phyloP scores from a whole-genome alignment of 1,284 basidiomycete species.

The Schizopora paradoxa region DNA sequence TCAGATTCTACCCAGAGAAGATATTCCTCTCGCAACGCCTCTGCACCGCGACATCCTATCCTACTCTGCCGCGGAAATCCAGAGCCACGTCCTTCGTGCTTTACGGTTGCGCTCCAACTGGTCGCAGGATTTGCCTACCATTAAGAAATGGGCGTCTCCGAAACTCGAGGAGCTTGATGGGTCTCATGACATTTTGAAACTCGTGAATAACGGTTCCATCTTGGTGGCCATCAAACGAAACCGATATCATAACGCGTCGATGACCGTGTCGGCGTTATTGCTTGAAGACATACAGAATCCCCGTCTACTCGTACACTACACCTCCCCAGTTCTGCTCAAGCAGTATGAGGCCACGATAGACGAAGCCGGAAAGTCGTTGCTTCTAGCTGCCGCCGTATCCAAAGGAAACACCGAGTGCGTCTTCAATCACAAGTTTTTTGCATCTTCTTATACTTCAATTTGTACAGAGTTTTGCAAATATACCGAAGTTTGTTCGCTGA shows the following conservation, averaged over 20 bases:
- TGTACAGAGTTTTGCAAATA: too few relatives aligned
- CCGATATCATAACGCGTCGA: constrained; percentile 12
- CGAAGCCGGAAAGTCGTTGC: constrained; percentile 2
- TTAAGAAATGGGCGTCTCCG: constrained; percentile 1
- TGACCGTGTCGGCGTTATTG: constrained; percentile 8
- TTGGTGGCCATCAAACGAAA: constrained; percentile 12
- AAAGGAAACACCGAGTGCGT: constrained; percentile 11
- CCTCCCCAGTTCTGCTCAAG: constrained; percentile 11
- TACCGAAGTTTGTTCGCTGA: too few relatives aligned
- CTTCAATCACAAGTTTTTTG: too few relatives aligned
- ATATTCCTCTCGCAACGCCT: constrained; percentile 11
- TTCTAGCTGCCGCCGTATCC: constrained; percentile 13
- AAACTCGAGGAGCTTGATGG: constrained; percentile 2
- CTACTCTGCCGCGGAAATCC: constrained; percentile 10
- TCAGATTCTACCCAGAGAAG: constrained; percentile 13
- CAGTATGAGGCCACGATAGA: constrained; percentile 14
- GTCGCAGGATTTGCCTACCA: constrained; percentile 6
- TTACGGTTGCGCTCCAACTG: constrained; percentile 14
- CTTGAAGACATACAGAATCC: constrained; percentile 2
- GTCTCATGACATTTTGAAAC: constrained; percentile 13
- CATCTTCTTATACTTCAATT: too few relatives aligned
- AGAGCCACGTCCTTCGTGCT: constrained; percentile 7
- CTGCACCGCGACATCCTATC: constrained; percentile 10
- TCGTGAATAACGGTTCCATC: constrained; percentile 11
- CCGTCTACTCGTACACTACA: constrained; percentile 5